phyloP scores from a whole-genome alignment of 2,329 filamentous ascomycete genomes.

The Penicillium sp. region DNA sequence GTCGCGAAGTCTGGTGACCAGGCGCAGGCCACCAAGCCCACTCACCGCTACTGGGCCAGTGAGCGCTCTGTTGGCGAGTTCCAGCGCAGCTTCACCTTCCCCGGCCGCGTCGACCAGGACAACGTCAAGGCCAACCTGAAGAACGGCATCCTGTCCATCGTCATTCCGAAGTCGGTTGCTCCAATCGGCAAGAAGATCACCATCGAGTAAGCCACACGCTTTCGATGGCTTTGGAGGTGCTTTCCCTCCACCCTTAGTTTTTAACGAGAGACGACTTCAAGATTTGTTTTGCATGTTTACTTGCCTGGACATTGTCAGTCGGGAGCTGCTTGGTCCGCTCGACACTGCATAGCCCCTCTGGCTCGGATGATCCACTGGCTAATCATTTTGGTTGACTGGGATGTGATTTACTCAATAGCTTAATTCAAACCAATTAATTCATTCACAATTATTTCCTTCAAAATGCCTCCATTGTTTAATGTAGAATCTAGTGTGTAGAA shows the following conservation, averaged over 20 bases:
- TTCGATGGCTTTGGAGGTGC: not conserved
- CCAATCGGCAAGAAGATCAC: constrained; percentile 57
- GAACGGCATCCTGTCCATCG: constrained; percentile 62
- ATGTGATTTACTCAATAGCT: not conserved
- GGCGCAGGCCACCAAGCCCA: constrained; percentile 36
- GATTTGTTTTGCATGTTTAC: not conserved
- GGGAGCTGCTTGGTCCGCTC: not conserved
- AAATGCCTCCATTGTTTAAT: not conserved
- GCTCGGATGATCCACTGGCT: not conserved
- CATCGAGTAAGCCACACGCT: constrained; percentile 52
- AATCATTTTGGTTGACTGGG: not conserved
- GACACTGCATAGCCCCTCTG: not conserved
- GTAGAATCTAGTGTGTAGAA: not conserved
- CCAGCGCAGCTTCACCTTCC: constrained; percentile 63
- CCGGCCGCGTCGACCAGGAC: constrained; percentile 61
- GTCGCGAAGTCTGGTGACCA: constrained; percentile 15
- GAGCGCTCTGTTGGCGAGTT: constrained; percentile 65
- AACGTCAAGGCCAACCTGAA: constrained; percentile 64
- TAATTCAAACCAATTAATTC: not conserved
- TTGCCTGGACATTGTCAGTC: not conserved
- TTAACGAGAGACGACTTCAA: constrained; percentile 3
- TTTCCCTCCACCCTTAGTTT: not conserved
- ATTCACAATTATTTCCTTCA: not conserved
- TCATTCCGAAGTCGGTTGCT: constrained; percentile 60
- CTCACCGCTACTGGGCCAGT: constrained; percentile 60